Evolutionary conservation across 2,329 filamentous ascomycete genomes (phyloP).

Genomic region (Annulohypoxylon truncatum): DNA sequence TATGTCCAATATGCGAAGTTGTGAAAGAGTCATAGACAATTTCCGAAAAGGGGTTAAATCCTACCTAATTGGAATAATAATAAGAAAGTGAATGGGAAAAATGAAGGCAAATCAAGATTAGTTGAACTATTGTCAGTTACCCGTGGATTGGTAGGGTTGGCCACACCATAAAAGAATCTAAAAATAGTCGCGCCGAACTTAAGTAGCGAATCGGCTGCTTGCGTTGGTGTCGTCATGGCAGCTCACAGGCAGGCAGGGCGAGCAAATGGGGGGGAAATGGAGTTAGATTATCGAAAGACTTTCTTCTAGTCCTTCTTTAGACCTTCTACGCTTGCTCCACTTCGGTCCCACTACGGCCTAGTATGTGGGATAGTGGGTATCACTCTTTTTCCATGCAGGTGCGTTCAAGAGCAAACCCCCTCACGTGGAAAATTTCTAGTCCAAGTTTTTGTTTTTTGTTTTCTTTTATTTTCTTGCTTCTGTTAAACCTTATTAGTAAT

Average conservation of each 20-base stretch:
- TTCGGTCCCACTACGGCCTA: constrained; percentile 32
- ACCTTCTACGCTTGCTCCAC: constrained; percentile 37
- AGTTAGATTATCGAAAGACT: constrained; percentile 11
- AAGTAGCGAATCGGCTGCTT: constrained; percentile 39
- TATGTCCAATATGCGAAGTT: background rate
- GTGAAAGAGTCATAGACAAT: background rate
- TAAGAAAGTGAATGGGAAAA: constrained; percentile 4
- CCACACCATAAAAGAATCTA: constrained; percentile 32
- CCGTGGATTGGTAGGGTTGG: constrained; percentile 28
- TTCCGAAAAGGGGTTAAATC: constrained; percentile 24
- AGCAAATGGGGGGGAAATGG: constrained; percentile 2
- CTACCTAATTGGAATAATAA: constrained; percentile 19
- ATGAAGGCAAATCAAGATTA: constrained; percentile 19
- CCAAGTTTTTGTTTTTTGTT: constrained; percentile 6
- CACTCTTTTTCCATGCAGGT: background rate
- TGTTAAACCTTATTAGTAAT: constrained; percentile 9
- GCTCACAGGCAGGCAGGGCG: constrained; percentile 28
- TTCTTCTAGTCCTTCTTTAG: constrained; percentile 39
- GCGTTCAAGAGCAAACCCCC: constrained; percentile 23
- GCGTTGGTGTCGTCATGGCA: constrained; percentile 40
- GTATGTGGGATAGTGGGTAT: constrained; percentile 20
- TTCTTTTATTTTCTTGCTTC: background rate
- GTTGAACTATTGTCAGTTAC: constrained; percentile 29
- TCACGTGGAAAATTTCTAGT: constrained; percentile 11
- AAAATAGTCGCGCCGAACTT: constrained; percentile 36